Percentiles rank a stretch among this genome's conserved stretches.
phyloP scores from a whole-genome alignment of 306 rosid species.

The Sesbania bispinosa region DNA sequence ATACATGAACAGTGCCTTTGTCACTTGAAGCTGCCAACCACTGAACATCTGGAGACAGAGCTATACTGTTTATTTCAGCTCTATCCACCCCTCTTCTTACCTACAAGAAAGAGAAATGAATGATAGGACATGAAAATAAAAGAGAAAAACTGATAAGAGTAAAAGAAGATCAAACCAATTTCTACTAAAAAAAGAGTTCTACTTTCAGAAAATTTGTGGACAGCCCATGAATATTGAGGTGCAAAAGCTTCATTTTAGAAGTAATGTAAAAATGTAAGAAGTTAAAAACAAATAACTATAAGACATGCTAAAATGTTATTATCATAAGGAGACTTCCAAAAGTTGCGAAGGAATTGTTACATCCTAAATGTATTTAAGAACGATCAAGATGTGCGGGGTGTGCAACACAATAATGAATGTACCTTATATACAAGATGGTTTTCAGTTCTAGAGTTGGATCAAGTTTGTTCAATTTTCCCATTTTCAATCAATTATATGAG shows the following conservation, averaged over 20 bases:
- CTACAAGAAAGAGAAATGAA: conserved; percentile 34
- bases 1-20: conserved; percentile 89
- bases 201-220: neutral
- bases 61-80: conserved; percentile 85
- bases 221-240: neutral
- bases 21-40: conserved; percentile 97
- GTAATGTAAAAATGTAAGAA: neutral
- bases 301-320: neutral
- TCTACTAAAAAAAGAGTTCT: neutral
- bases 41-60: conserved; percentile 81
- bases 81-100: conserved; percentile 92
- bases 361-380: neutral
- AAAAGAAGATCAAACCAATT: conserved; percentile 19
- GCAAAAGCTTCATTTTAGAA: conserved; percentile 13
- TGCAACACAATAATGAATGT: conserved; percentile 4
- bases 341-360: neutral
- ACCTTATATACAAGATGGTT: neutral
- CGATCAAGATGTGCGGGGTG: neutral
- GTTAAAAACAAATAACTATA: neutral
- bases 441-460: neutral
- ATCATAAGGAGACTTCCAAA: neutral
- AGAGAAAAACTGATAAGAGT: neutral
- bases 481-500: neutral
- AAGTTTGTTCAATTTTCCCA: neutral
- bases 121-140: neutral